Base-by-base conservation (phyloP, 148 eudicot genomes). In the Vaccinium myrtillus region DNA sequence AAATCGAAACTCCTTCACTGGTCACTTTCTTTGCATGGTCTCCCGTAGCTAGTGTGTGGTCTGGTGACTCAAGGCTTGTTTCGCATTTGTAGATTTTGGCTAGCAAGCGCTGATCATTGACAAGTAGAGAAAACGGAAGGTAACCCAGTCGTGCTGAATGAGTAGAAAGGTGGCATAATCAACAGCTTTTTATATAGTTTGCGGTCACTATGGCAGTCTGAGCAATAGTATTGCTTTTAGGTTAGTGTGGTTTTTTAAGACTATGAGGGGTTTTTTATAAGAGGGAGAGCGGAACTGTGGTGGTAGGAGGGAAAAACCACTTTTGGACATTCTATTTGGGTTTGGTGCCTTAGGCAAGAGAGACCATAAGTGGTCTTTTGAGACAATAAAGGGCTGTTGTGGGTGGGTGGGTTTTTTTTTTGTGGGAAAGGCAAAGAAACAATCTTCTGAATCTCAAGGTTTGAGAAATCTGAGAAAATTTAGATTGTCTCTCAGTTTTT, bases 331-430 rank as follows among this genome's bases (percentile, higher is more conserved):
- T 36, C 76, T 71, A 4, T 71, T 27, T 21, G 8, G 16, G 2
- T 71, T 71, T 71, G 21, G 76, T 14, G 76, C 76, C 76, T 71
- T 71, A 21, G 71, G 27, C 71, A 21, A 65, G 71, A 65, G 2
- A 65, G 27, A 58, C 48, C n/a, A 16, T 39, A 73, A 2, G 49
- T 73, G 23, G 77, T 73, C 48, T 73, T 73, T 73, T 32, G 77
- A 73, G 77, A 36, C 48, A 7, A 73, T 6, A 36, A 36, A 12
- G 18, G 43, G 18, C 4, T 10, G 43, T 4, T 43, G 46, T 43
- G 46, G 46, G 6, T 43, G 46, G 46, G 46, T 43, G 0, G 46
- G 46, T 43, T 43, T 43, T 43, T 43, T 43, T 43, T 43, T 5
- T 0, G 0, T 4, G 0, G 69, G 30, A 3, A 13, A 13, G 16